A percentile compares a stretch with the other conserved stretches of the same genome.
phyloP scores from a whole-genome alignment of 1,139 yeast species.

The Blastobotrys persicus region DNA sequence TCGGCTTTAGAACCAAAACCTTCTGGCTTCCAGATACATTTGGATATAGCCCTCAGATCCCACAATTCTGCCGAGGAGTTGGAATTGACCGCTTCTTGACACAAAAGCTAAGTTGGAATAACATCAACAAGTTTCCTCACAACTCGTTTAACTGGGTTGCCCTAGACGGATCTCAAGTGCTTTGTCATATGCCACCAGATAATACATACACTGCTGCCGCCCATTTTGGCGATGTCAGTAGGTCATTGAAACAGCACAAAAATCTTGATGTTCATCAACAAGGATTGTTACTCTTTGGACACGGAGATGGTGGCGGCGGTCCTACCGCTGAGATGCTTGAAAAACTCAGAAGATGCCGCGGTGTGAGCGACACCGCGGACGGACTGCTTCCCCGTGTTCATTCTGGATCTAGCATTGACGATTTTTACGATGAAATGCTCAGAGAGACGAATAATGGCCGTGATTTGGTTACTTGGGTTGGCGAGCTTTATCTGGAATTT shows the following conservation, averaged over 20 bases:
- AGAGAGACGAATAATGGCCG: conserved; percentile 62
- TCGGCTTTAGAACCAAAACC: conserved; percentile 69
- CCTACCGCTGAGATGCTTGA: conserved; percentile 93
- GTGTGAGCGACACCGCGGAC: conserved; percentile 66
- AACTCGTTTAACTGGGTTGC: conserved; percentile 95
- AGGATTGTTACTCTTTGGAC: conserved; percentile 80
- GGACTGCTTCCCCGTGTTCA: conserved; percentile 79
- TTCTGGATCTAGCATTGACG: conserved; percentile 72
- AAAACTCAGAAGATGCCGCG: conserved; percentile 86
- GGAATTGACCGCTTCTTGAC: conserved; percentile 85
- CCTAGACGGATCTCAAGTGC: conserved; percentile 85
- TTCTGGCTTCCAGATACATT: conserved; percentile 98
- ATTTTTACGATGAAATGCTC: conserved; percentile 69
- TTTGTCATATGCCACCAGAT: conserved; percentile 97
- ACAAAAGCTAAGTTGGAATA: conserved; percentile 94
- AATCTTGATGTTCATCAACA: conserved; percentile 71
- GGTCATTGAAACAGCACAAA: conserved; percentile 79
- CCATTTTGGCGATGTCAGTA: conserved; percentile 83
- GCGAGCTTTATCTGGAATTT: conserved; percentile 90
- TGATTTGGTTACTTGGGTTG: conserved; percentile 80
- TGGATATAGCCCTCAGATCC: conserved; percentile 93
- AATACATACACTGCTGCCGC: conserved; percentile 94
- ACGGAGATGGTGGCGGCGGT: conserved; percentile 99
- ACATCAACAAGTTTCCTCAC: conserved; percentile 84
- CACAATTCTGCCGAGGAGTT: conserved; percentile 83